phyloP scores from a whole-genome alignment of 306 rosid genomes.

The Benincasa hispida region DNA sequence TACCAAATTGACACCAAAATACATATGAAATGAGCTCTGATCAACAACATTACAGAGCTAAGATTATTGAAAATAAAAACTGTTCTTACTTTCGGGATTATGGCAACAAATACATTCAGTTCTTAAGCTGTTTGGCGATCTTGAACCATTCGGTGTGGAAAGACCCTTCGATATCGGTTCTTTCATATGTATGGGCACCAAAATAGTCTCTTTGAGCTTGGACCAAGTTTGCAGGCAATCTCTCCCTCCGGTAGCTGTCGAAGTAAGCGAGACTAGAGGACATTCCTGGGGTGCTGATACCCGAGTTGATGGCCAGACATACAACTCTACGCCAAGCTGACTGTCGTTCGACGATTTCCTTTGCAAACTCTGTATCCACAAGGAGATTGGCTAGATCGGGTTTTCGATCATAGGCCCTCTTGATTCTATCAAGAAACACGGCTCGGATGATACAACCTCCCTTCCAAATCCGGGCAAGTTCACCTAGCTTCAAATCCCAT shows the following conservation, averaged over 20 bases:
- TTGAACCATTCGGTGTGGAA: slow-evolving; percentile 33
- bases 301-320: slow-evolving; percentile 30
- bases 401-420: slow-evolving; percentile 69
- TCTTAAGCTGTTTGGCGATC: slow-evolving; percentile 21
- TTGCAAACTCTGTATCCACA: slow-evolving; percentile 64
- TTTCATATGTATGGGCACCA: slow-evolving; percentile 28
- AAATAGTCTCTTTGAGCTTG: slow-evolving; percentile 33
- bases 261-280: slow-evolving; percentile 77
- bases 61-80: not conserved
- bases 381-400: slow-evolving; percentile 61
- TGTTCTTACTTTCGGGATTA: not conserved
- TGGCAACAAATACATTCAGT: not conserved
- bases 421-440: slow-evolving; percentile 64
- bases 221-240: slow-evolving; percentile 48
- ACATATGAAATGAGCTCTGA: not conserved
- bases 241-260: slow-evolving; percentile 56
- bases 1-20: not conserved
- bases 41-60: not conserved
- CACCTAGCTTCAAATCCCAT: slow-evolving; percentile 68
- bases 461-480: slow-evolving; percentile 71
- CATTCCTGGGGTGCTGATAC: slow-evolving; percentile 75
- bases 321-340: slow-evolving; percentile 76
- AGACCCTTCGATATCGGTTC: slow-evolving; percentile 21
- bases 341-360: slow-evolving; percentile 67
- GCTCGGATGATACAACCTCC: slow-evolving; percentile 76